Conservation (phyloP, 1,139 yeast species). For the Magnusiomyces magnusii region DNA sequence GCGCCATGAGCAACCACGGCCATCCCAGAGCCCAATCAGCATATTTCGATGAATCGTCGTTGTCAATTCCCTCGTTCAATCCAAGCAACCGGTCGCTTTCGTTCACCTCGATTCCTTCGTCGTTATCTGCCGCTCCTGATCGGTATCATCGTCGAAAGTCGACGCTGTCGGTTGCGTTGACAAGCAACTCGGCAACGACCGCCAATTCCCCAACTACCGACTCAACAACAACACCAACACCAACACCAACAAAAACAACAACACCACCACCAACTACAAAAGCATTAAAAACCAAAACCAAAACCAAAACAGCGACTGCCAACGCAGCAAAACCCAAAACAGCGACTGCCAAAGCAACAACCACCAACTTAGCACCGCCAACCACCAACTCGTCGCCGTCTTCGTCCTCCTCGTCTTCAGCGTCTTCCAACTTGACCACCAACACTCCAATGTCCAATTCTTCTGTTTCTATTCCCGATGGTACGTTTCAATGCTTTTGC, state of each 20-base stretch:
- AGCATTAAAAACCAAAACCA: not conserved
- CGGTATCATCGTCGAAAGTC: conserved; percentile 29
- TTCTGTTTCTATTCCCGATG: no score
- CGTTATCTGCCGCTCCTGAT: conserved; percentile 23
- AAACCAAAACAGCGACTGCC: not conserved
- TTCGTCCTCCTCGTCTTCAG: conserved; percentile 9
- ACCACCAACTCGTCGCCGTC: conserved; percentile 15
- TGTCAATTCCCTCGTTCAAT: conserved; percentile 7
- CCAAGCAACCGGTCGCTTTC: conserved; percentile 12
- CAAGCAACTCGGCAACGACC: not conserved
- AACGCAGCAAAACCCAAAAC: not conserved
- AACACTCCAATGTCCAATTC: not conserved
- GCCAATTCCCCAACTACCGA: not conserved
- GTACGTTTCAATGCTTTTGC: no score
- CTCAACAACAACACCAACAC: not conserved
- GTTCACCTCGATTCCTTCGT: conserved; percentile 5
- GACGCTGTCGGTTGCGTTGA: conserved; percentile 7
- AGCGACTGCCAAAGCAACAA: not conserved
- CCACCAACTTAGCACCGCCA: not conserved
- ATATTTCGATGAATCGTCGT: not conserved
- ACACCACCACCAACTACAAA: not conserved
- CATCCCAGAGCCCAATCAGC: not conserved
- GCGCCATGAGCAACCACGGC: no score
- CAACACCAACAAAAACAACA: not conserved
- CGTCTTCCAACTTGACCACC: not conserved